Evolutionary conservation across 805 yeast genomes (phyloP), one percentile per base, ranked within the genome.

Genomic region (Lipomyces yamanashiensis): DNA sequence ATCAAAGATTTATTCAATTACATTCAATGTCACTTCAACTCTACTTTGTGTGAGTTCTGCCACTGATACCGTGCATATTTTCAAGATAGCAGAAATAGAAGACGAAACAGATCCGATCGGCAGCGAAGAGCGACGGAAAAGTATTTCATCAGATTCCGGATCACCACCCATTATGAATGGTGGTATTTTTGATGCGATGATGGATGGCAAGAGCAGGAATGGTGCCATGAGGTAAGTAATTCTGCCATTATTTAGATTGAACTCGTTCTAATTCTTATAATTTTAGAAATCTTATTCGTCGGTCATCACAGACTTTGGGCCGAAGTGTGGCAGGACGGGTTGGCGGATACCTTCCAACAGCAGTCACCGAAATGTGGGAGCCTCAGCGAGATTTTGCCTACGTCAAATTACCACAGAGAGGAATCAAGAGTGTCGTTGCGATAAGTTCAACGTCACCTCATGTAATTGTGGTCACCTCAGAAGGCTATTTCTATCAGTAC

Each of bases 41-140:
- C 84, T 88, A 66, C 78, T 95, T 37, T 84, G 90, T n/a, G 97
- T 93, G 33, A 85, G 93, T 10, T 88, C 96, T 34, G 85, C 96
- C 1, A 90, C 96, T 21, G 96, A 90, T 50, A 95, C 99, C 0
- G 92, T 95, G 23, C 99, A 95, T 75, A 85, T 95, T 44, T 95
- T 93, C 80, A 82, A 92, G 62, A 76, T 92, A 58, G 89, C 86
- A 0, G 85, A 82, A 21, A 54, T 65, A n/a, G 62, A 65, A n/a
- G 70, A 64, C 21, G 48, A 56, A 23, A 36, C 19, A 21, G 52
- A 54, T 17, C 49, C 57, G 15, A 28, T 49, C 2, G 21, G 61
- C 2, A 53, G 23, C 5, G 70, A 66, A 15, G 58, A 58, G 15
- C 64, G 69, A 39, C 41, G 69, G 48, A 64, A 59, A 44, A 66